Base-by-base conservation (phyloP, 1,284 basidiomycete genomes). In the Jaminaea rosea region DNA sequence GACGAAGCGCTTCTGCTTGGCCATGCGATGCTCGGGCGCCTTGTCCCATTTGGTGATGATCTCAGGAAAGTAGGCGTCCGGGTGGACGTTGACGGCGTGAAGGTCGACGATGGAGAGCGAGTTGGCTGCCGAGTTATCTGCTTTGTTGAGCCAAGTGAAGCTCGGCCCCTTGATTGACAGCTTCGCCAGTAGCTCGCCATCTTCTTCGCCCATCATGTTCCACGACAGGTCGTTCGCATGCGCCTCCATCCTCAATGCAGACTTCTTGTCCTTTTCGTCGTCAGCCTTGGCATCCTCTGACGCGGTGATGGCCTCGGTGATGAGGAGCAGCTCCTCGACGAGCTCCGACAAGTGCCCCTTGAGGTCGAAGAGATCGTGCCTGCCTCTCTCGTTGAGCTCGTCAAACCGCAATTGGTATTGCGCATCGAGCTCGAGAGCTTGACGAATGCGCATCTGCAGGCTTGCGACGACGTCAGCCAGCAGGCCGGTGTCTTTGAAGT, bases 291-390 rank as follows among this genome's bases (percentile, higher is more conserved):
- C 58, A 48, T 62, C 60, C 31, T 50, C 41, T 37, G 56, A 48
- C 85, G 85, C 70, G 60, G 84, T 84, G 68, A 97, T 89, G 0
- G 89, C 88, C 47, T 91, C 88, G 72, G 94, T 91, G 52, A 94
- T 81, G 32, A 90, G 79, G 63, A 84, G 84, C 46, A 98, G 81
- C 72, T 91, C 85, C 67, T 90, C 86, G 4, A 83, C 79, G 31
- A 90, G 79, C 31, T 85, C 77, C 50, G 86, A 79, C 44, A 84
- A 82, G 60, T 92, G 87, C 9, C 84, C 84, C 55, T 85, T 82
- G 44, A 87, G 79, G 19, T 67, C 60, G 62, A 85, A 84, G 48
- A 89, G 78, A 42, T 79, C 77, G 34, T 66, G 59, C 52, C 69
- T 69, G 52, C 84, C 79, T 50, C 83, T 82, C 41, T 76, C 73